Evolutionary conservation across 1,284 basidiomycete genomes (phyloP).

Genomic region (Marasmius fiardii): DNA sequence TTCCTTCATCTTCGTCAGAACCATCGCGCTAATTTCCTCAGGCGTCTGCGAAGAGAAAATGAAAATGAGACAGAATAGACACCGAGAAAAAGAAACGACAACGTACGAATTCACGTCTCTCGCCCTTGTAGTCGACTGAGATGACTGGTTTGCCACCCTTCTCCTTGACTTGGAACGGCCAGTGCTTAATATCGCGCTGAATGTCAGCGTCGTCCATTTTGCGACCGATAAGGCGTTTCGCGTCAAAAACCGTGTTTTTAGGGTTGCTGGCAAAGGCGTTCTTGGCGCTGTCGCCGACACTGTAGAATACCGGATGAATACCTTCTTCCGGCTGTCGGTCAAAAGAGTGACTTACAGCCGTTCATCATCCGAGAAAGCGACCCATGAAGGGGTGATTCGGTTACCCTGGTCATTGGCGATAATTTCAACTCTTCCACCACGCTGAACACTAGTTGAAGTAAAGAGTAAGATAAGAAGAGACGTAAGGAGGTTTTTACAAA

Average conservation of each 20-base stretch:
- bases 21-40: slow-evolving; percentile 93
- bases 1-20: slow-evolving; percentile 98
- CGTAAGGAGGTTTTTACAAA: neutral
- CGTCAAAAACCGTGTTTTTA: slow-evolving; percentile 94
- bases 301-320: slow-evolving; percentile 20
- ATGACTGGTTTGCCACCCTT: slow-evolving; percentile 87
- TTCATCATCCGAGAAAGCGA: slow-evolving; percentile 88
- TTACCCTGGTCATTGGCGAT: slow-evolving; percentile 98
- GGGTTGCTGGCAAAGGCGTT: slow-evolving; percentile 85
- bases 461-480: slow-evolving; percentile 4
- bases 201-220: slow-evolving; percentile 80
- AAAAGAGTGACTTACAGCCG: slow-evolving; percentile 65
- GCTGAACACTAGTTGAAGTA: slow-evolving; percentile 68
- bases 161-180: slow-evolving; percentile 81
- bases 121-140: slow-evolving; percentile 82
- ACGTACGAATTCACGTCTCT: slow-evolving; percentile 81
- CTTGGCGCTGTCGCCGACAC: slow-evolving; percentile 78
- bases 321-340: neutral
- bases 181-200: slow-evolving; percentile 83
- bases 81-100: neutral
- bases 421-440: slow-evolving; percentile 91
- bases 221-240: slow-evolving; percentile 94
- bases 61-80: slow-evolving; percentile 1
- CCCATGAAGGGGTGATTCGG: slow-evolving; percentile 96
- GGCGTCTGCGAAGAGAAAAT: slow-evolving; percentile 54